A percentile compares a stretch with the other conserved stretches of the same genome.
Conservation (phyloP, 177 flowering plant species). For the Telopea speciosissima region DNA sequence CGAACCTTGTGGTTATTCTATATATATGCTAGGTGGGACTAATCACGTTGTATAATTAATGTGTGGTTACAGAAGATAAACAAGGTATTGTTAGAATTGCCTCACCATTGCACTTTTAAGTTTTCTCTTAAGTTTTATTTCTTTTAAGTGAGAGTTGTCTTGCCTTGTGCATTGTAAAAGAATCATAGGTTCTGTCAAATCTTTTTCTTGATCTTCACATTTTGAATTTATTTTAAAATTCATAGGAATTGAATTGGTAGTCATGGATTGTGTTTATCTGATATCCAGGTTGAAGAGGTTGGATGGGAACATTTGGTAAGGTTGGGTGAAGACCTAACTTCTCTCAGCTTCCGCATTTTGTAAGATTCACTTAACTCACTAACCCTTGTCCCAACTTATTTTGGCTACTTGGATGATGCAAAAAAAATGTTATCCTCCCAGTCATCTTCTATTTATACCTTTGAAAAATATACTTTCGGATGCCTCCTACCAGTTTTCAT, state of each 20-base stretch:
- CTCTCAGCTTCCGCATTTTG: slow-evolving; percentile 49
- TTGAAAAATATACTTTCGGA: neutral
- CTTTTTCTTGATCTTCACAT: neutral
- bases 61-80: too few species aligned
- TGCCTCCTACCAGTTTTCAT: neutral
- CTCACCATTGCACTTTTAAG: too few species aligned
- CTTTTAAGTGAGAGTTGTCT: neutral
- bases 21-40: neutral
- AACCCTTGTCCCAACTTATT: too few species aligned
- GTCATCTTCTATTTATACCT: too few species aligned
- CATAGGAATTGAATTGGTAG: neutral
- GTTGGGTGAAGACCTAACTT: slow-evolving; percentile 40
- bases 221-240: neutral
- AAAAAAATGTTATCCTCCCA: too few species aligned
- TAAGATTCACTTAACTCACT: slow-evolving; percentile 22
- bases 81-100: too few species aligned
- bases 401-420: too few species aligned
- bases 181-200: neutral
- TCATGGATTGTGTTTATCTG: neutral
- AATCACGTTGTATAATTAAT: too few species aligned
- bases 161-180: neutral
- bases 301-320: slow-evolving; percentile 68
- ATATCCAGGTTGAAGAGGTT: slow-evolving; percentile 62
- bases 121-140: too few species aligned
- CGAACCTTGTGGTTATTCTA: neutral